These are phyloP conservation scores for Venturia asperata DNA, from an alignment of 2,329 filamentous ascomycete genomes.

Conservation along the genomic window DNA sequence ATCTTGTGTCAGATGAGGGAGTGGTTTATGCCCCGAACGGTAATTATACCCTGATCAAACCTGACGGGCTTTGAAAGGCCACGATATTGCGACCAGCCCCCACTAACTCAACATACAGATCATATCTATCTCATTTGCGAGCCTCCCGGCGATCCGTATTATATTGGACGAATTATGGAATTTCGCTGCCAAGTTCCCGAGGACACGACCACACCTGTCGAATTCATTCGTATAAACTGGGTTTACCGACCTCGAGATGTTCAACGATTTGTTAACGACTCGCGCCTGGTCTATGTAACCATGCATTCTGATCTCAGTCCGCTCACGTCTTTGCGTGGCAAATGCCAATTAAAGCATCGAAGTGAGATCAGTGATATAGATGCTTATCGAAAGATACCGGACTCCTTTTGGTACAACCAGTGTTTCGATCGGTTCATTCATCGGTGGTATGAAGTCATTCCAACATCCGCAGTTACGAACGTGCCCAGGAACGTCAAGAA, in stretches of 20 bases:
- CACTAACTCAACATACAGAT: constrained; percentile 42
- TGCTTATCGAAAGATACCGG: constrained; percentile 72
- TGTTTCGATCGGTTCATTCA: constrained; percentile 98
- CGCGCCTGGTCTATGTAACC: constrained; percentile 83
- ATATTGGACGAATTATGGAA: constrained; percentile 96
- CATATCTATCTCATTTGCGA: constrained; percentile 96
- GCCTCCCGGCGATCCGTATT: constrained; percentile 95
- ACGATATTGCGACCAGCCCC: background rate
- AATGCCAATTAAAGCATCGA: constrained; percentile 83
- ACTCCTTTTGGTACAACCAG: constrained; percentile 96
- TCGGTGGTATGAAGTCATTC: constrained; percentile 94
- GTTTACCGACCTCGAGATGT: constrained; percentile 97
- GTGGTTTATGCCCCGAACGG: constrained; percentile 77
- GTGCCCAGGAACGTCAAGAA: constrained; percentile 93
- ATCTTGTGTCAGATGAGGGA: constrained; percentile 84
- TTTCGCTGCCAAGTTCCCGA: constrained; percentile 75
- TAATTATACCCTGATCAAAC: constrained; percentile 41
- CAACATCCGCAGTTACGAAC: constrained; percentile 87
- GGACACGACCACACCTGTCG: constrained; percentile 64
- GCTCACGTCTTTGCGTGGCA: constrained; percentile 83
- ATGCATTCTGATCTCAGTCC: constrained; percentile 99
- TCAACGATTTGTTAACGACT: constrained; percentile 83
- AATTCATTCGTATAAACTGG: constrained; percentile 92
- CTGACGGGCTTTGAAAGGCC: background rate
- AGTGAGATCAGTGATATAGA: constrained; percentile 78